These are phyloP conservation scores for Tulasnella sp. DNA, from an alignment of 768 basidiomycete genomes.

Conservation along the genomic window DNA sequence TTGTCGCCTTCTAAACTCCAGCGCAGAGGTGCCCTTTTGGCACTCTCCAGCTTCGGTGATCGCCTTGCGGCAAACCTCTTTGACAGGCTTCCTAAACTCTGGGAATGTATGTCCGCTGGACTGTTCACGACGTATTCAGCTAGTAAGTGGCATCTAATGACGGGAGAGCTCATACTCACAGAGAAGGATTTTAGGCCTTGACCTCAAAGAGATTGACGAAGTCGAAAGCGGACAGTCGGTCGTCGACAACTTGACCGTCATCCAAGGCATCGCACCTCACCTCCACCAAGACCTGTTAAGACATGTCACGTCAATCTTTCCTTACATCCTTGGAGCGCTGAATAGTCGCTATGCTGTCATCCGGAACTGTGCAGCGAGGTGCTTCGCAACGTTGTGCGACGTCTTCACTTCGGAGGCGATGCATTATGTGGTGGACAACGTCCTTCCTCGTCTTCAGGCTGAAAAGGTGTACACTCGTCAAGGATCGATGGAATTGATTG, in stretches of 20 bases:
- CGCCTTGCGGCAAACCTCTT: constrained; percentile 69
- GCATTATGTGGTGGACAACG: constrained; percentile 77
- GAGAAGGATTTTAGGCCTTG: neutral
- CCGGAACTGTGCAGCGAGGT: constrained; percentile 76
- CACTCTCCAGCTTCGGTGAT: constrained; percentile 67
- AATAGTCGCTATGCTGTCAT: constrained; percentile 84
- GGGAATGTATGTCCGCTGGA: constrained; percentile 84
- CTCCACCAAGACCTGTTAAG: constrained; percentile 64
- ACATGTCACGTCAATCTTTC: constrained; percentile 64
- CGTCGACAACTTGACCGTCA: constrained; percentile 84
- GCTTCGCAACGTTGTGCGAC: constrained; percentile 80
- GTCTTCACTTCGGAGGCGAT: constrained; percentile 80
- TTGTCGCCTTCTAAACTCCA: constrained; percentile 58
- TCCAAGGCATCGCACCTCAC: constrained; percentile 72
- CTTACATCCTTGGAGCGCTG: constrained; percentile 66
- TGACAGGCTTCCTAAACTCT: constrained; percentile 82
- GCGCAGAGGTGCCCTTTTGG: constrained; percentile 75
- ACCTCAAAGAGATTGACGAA: constrained; percentile 33
- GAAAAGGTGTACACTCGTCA: constrained; percentile 70
- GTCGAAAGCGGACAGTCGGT: constrained; percentile 73
- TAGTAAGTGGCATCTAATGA: constrained; percentile 40
- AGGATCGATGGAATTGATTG: constrained; percentile 83
- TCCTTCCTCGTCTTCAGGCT: constrained; percentile 78
- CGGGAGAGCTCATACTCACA: neutral
- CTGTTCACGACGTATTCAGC: constrained; percentile 57